Base-by-base conservation (phyloP, 2,329 filamentous ascomycete genomes). In the Mycocentrospora acerina region DNA sequence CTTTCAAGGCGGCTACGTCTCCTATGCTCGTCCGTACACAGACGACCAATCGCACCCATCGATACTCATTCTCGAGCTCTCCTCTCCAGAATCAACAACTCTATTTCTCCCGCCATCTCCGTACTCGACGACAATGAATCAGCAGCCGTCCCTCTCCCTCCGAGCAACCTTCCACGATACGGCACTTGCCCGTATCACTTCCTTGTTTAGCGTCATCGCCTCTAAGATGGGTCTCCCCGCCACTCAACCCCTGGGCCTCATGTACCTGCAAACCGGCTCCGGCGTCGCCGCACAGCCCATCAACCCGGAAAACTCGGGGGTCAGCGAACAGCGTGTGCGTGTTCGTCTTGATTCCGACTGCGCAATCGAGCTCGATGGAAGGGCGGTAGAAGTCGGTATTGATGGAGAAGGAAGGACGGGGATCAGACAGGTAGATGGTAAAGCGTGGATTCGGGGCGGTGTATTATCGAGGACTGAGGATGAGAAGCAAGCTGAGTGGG, bases 11-110 rank as follows among this genome's bases (percentile, higher is more conserved):
- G 77, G 79, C 4, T 86, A 80, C 74, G 81, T 95, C 18, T 81
- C 81, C 48, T 97, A 97, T 57, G 81, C 87, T 11, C 82, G 91
- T 5, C 91, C 91, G 0, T 94, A 85, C 57, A 82, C 89, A n/a
- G 90, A 96, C 63, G 82, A 88, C 36, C 75, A 75, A 15, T 70
- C 85, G 0, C 76, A 81, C 42, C 86, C 90, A 61, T 55, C 59
- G 31, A 48, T 55, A 10, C 76, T 96, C 15, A 76, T 97, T 17
- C 71, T 96, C 2, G 89, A 97, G 64, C 85, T 94, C 33, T 59
- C 58, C 1, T 29, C 43, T 15, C 13, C 36, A 1, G 66, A 68
- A 42, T 82, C 83, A 13, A 62, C 63, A 1, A 60, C 51, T 2
- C 42, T 69, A 3, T 51, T 62, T 32, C 41, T 67, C 10, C 54